Conservation (phyloP, 371 early-diverging fungal genomes). For the Mucor velutinosus region DNA sequence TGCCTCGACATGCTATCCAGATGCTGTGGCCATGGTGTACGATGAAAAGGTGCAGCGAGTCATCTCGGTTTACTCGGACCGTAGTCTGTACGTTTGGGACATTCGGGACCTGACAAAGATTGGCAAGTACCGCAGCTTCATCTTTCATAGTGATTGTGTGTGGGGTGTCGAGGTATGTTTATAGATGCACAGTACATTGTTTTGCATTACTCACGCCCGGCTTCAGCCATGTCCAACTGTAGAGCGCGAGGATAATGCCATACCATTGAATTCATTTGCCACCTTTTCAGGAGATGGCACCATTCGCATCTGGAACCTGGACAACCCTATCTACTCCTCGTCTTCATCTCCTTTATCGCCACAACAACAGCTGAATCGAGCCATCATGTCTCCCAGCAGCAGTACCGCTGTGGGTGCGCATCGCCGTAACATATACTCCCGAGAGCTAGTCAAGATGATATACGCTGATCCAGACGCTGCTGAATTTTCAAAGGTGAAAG, state of each 20-base stretch:
- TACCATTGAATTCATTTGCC: conserved; percentile 72
- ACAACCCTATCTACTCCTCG: conserved; percentile 22
- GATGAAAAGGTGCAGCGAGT: conserved; percentile 50
- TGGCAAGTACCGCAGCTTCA: conserved; percentile 67
- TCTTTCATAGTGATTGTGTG: conserved; percentile 80
- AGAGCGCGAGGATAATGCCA: conserved; percentile 13
- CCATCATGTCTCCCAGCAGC: conserved; percentile 28
- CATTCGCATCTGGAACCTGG: conserved; percentile 80
- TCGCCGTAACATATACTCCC: conserved; percentile 62
- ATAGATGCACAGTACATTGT: neutral
- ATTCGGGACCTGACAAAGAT: conserved; percentile 65
- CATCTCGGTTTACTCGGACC: conserved; percentile 70
- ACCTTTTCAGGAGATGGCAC: conserved; percentile 84
- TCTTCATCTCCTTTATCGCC: conserved; percentile 26
- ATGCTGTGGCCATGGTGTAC: conserved; percentile 59
- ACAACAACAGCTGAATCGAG: conserved; percentile 4
- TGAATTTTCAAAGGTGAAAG: conserved; percentile 37
- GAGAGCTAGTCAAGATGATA: conserved; percentile 61
- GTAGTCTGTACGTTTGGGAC: conserved; percentile 78
- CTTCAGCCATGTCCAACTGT: conserved; percentile 32
- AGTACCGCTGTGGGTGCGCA: conserved; percentile 29
- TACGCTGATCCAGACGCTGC: conserved; percentile 57
- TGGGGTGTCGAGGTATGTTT: conserved; percentile 82
- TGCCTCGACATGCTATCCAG: conserved; percentile 55
- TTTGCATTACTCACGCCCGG: neutral